Evolutionary conservation across 371 early-diverging fungal species (phyloP), one percentile per base, ranked within the genome.

Genomic region (Mucor sp.): DNA sequence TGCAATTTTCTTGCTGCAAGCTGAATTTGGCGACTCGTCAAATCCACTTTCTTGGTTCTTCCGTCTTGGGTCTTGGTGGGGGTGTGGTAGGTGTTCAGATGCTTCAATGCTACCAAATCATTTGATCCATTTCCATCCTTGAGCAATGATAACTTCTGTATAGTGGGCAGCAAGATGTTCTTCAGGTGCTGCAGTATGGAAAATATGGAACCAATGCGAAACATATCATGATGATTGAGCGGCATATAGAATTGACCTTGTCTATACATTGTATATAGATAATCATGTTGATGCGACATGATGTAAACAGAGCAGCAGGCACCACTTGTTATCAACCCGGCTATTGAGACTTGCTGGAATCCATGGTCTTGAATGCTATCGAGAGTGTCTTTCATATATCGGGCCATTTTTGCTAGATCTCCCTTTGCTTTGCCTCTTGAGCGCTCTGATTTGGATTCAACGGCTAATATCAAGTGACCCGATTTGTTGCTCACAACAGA

Each of bases 401-500:
- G 27, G 6, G 65, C 60, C 60, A 60, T 66, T 37, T 66, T 60
- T 0, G 60, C 28, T 9, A 41, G 3, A 60, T 66, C 66, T 1
- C 41, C 60, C 5, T 48, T 53, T 48, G 66, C 50, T 39, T 23
- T 14, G 0, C 25, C 19, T 55, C 53, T 66, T 30, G n/a, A 35
- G 25, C 28, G 37, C 23, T 66, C 60, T 39, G 66, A 14, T 28
- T 66, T 66, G 23, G 60, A 60, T 60, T 60, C 66, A 1, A 59
- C 28, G 17, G 60, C 60, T 60, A 60, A 59, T 27, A 60, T 35
- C 53, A 60, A 17, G 32, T 66, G 53, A 25, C 53, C 59, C 9
- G 60, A 60, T 17, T 39, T 21, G 53, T 66, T 60, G 33, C 53
- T 58, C 19, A 65, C 59, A 59, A 65, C 35, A 47, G 65, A 65